phyloP scores from a whole-genome alignment of 108 stramenopile genomes.

The Ochromonas danica region DNA sequence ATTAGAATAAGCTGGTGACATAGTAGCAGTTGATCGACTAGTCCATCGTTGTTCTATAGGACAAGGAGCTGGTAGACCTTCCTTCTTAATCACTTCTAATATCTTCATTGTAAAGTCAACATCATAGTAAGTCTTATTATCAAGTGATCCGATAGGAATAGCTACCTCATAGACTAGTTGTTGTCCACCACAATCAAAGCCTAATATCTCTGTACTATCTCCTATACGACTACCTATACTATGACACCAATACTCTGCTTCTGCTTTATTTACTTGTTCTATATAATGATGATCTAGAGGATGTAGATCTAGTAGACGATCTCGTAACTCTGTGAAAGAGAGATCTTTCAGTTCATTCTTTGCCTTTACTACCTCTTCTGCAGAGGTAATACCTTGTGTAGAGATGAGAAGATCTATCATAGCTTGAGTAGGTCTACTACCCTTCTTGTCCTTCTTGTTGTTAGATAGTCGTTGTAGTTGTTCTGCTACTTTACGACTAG shows the following conservation, averaged over 20 bases:
- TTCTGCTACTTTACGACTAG: background rate
- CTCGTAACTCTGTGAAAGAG: slow-evolving; percentile 89
- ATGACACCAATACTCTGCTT: slow-evolving; percentile 86
- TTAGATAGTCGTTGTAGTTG: slow-evolving; percentile 38
- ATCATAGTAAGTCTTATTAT: slow-evolving; percentile 58
- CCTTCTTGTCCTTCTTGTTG: slow-evolving; percentile 33
- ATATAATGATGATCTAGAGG: slow-evolving; percentile 82
- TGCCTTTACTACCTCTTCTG: too few relatives aligned
- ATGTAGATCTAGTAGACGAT: slow-evolving; percentile 72
- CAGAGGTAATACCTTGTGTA: background rate
- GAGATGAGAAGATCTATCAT: slow-evolving; percentile 59
- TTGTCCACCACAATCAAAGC: slow-evolving; percentile 98
- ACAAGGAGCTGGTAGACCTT: slow-evolving; percentile 77
- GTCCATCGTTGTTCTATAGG: slow-evolving; percentile 99
- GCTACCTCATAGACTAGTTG: slow-evolving; percentile 96
- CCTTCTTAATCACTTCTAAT: slow-evolving; percentile 71
- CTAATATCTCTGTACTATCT: slow-evolving; percentile 60
- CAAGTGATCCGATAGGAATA: slow-evolving; percentile 76
- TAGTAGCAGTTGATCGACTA: slow-evolving; percentile 68
- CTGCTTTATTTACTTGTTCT: slow-evolving; percentile 86
- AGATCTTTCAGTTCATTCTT: slow-evolving; percentile 64
- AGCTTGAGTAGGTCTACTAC: slow-evolving; percentile 54
- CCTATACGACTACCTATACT: slow-evolving; percentile 65
- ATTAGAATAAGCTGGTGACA: slow-evolving; percentile 75
- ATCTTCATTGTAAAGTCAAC: slow-evolving; percentile 74